Base-by-base conservation (phyloP, 352 stramenopile genomes). In the Globisporangium nodosum region DNA sequence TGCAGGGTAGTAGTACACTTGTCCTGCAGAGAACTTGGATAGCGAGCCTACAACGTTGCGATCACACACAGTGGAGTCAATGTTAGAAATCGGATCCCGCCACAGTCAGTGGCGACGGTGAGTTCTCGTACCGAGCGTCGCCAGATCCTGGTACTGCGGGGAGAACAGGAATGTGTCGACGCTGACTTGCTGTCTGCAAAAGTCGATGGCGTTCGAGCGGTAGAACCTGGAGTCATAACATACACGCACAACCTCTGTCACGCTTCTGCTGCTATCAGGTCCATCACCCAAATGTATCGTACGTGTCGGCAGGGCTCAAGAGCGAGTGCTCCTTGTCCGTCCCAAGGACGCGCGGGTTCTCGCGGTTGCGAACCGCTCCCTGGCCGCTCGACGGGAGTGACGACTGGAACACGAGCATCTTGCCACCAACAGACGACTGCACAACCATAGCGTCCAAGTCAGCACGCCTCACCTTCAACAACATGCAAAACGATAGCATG, bases 131-230 rank as follows among this genome's bases (percentile, higher is more conserved):
- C 80, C 84, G 24, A 99, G 68, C 0, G 94, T 96, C 0, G 97
- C 96, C 6, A 99, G 80, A 75, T 99, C 97, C 61, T 92, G 97
- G 74, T 99, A 99, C 70, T 91, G 82, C 1, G 77, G 79, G 18
- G 95, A 90, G 71, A 98, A 98, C 2, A 99, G 68, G 74, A 99
- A 99, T 63, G 98, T 96, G 65, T 99, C 97, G n/a, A 99, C 96
- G 61, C 88, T 97, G 61, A 99, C 98, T 89, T 99, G 97, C 62
- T 99, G 86, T 45, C 96, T 83, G 69, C 85, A 98, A 61, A 99
- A 99, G 73, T 99, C 97, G 67, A 98, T 92, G 5, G 96, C 90
- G 47, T 93, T 94, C 40, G 92, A 90, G 13, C 81, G 76, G 67
- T 97, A 97, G 60, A 96, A 96, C 35, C 69, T 98, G 49, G 12